phyloP scores from a whole-genome alignment of 2,329 filamentous ascomycete species.

The Colletotrichum somersetense region DNA sequence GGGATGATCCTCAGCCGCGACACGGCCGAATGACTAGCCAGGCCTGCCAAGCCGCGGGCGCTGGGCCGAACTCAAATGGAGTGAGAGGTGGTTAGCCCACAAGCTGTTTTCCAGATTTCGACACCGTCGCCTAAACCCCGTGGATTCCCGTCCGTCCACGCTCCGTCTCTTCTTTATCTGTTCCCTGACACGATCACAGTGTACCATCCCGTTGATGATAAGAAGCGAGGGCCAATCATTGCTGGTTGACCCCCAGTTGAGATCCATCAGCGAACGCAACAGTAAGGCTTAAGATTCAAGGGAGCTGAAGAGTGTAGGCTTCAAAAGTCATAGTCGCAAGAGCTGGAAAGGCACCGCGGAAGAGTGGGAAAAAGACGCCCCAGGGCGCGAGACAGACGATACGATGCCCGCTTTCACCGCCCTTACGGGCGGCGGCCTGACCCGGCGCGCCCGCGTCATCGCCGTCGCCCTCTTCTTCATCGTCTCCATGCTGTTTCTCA shows the following conservation, averaged over 20 bases:
- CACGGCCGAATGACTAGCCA: neutral
- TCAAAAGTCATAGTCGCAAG: neutral
- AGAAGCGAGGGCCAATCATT: neutral
- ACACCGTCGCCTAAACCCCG: constrained; percentile 9
- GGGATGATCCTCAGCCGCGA: neutral
- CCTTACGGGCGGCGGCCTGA: constrained; percentile 21
- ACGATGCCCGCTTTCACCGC: constrained; percentile 34
- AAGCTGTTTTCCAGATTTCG: neutral
- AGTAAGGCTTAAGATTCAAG: neutral
- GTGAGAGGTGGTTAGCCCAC: neutral
- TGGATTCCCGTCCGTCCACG: too few relatives aligned
- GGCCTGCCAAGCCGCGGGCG: constrained; percentile 7
- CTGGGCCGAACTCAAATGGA: constrained; percentile 11
- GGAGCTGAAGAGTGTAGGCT: neutral
- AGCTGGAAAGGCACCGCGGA: neutral
- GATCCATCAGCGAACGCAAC: neutral
- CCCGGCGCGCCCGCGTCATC: constrained; percentile 27
- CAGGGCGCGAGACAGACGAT: neutral
- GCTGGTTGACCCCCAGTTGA: neutral
- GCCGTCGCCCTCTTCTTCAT: constrained; percentile 23
- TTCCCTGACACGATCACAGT: neutral
- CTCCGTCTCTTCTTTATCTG: neutral
- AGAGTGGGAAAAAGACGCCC: constrained; percentile 2
- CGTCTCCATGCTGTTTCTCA: constrained; percentile 25
- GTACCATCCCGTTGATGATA: neutral